Percentiles rank a stretch among this genome's conserved stretches.
These are phyloP conservation scores for Pleurozium schreberi DNA, from an alignment of 225 moss, liverwort and hornwort species.

Conservation along the genomic window DNA sequence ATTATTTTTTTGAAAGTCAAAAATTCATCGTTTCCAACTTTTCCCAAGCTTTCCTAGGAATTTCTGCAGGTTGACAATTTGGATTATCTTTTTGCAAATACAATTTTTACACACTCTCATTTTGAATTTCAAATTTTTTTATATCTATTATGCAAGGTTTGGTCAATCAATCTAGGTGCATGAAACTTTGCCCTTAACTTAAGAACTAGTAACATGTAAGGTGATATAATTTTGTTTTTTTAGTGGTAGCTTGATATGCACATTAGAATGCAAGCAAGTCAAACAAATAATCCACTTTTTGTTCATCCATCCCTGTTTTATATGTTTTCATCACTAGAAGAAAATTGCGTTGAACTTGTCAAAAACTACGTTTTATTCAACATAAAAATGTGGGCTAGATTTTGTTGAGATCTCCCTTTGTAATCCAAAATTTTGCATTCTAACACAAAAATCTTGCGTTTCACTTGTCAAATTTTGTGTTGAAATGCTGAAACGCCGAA, in stretches of 20 bases:
- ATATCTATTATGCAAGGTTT: background rate
- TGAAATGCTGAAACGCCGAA: too few species aligned
- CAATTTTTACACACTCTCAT: background rate
- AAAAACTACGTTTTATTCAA: too few species aligned
- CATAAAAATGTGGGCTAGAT: too few species aligned
- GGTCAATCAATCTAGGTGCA: background rate
- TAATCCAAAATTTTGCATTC: too few species aligned
- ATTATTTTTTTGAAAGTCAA: background rate
- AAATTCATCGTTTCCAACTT: too few species aligned
- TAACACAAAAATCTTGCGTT: too few species aligned
- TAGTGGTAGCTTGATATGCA: background rate
- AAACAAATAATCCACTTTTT: rapidly evolving
- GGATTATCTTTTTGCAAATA: background rate
- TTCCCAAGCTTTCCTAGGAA: rapidly evolving
- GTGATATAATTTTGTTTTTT: background rate
- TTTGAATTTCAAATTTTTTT: background rate
- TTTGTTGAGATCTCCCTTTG: too few species aligned
- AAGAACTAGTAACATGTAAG: background rate
- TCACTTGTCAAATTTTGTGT: too few species aligned
- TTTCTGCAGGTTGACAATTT: rapidly evolving
- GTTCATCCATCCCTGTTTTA: too few species aligned
- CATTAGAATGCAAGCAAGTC: background rate
- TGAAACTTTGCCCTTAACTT: background rate
- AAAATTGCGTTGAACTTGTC: too few species aligned
- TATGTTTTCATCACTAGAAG: too few species aligned